phyloP scores from a whole-genome alignment of 2,329 filamentous ascomycete genomes.

The Pestalotiopsis sp. region DNA sequence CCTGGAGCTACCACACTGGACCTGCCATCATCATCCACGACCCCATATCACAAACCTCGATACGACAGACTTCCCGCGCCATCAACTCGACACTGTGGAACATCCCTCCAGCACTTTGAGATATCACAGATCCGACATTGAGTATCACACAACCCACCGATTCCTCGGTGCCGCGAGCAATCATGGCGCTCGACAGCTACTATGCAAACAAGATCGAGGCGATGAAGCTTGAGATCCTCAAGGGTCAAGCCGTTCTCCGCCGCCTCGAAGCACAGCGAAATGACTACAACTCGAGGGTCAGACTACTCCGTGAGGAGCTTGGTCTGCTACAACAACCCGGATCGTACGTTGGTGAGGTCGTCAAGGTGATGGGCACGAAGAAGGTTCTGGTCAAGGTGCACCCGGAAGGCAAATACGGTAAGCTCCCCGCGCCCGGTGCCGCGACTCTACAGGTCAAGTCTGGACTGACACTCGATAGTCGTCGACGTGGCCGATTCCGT shows the following conservation, averaged over 20 bases:
- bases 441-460: conserved; percentile 12
- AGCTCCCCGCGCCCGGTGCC: conserved; percentile 28
- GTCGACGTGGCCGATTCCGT: conserved; percentile 95
- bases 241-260: conserved; percentile 93
- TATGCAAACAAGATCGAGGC: conserved; percentile 99
- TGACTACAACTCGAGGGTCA: conserved; percentile 98
- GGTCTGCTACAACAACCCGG: conserved; percentile 95
- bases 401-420: conserved; percentile 99
- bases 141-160: conserved; percentile 6
- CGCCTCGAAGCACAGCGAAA: conserved; percentile 97
- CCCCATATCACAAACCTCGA: background rate
- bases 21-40: conserved; percentile 5
- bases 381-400: conserved; percentile 99
- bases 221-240: conserved; percentile 99
- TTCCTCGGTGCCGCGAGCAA: conserved; percentile 42
- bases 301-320: conserved; percentile 91
- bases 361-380: conserved; percentile 99
- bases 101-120: background rate
- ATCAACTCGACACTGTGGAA: background rate
- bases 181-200: conserved; percentile 98
- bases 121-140: background rate
- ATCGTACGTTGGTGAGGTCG: conserved; percentile 98
- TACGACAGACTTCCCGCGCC: background rate
- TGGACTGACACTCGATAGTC: conserved; percentile 56
- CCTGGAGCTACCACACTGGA: conserved; percentile 4